Evolutionary conservation across 2,329 filamentous ascomycete species (phyloP), one percentile per base, ranked within the genome.

Genomic region (Microcyclospora tardicrescens): DNA sequence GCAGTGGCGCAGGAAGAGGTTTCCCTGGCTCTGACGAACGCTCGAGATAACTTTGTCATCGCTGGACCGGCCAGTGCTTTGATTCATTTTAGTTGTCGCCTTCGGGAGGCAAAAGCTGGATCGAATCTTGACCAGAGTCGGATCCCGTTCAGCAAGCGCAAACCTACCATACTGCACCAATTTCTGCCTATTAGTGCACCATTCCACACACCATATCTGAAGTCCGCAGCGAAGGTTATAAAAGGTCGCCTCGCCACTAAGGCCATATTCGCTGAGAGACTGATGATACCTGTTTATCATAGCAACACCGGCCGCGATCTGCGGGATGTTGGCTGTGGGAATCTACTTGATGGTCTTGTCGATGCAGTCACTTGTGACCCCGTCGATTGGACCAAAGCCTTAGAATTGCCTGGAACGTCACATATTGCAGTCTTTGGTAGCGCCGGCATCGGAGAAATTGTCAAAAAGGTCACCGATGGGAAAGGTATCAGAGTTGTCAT

Each of bases 361-460:
- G 84, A 84, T 53, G 82, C 98, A 70, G 96, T 98, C 57, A 96
- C 89, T 3, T 80, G 84, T 39, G 87, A 96, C 52, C 75, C 85
- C 1, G 91, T 98, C 39, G 80, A 95, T 62, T 98, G 91, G 91
- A 91, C 96, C 66, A 81, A 81, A 59, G 87, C 91, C 1, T 98
- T 91, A 1, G 74, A 83, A 38, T 96, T 98, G 69, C 79, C 84
- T 2, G 73, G 77, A 15, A 91, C 91, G 13, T 95, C 89, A 3
- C 91, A 98, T 60, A 84, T 98, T 40, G 68, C 98, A 37, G 91
- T 98, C 65, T 96, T 98, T 53, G 91, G 93, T 34, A 93, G 93
- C 15, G 91, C 93, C 55, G 93, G 91, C 45, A 91, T 96, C 48
- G n/a, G n/a, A n/a, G n/a, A n/a, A n/a, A n/a, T n/a, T n/a, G n/a